Base-by-base conservation (phyloP, 768 basidiomycete genomes). In the Botryobasidium botryosum region DNA sequence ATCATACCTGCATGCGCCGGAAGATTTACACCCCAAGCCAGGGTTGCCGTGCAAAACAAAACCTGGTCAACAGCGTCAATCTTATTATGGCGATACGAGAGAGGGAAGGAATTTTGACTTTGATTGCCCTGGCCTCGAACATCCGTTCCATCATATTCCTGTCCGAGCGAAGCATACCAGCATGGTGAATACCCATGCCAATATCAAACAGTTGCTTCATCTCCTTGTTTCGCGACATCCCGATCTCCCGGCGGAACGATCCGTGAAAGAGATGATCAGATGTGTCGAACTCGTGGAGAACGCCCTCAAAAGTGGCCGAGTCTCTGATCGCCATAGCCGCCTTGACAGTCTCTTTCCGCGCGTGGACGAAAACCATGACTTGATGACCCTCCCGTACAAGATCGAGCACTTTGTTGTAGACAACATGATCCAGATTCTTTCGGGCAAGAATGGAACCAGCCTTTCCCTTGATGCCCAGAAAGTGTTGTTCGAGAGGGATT, bases 351-450 rank as follows among this genome's bases (percentile, higher is more conserved):
- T 97, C 94, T 63, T 94, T 97, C 25, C 94, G 73, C 12, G 94
- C 87, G 60, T 99, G 94, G 6, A 99, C 94, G 55, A 99, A 99
- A 1, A 99, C 91, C 91, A 99, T 97, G 49, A 94, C 88, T 60
- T 97, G 94, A 62, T 99, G 94, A 2, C 91, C 94, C 53, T 77
- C 72, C n/a, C 64, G 68, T 24, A 97, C 84, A 5, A 97, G 67
- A 27, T 83, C 80, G 3, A 79, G 71, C 17, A 97, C 88, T 62
- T 92, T 96, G 53, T 91, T 70, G 53, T 81, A 97, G 1, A 84
- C 78, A 21, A 87, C 86, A 21, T 66, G 65, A 59, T 99, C 94
- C 42, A 97, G 68, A 53, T 91, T 92, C 55, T 74, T 81, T 52
- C 75, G 76, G n/a, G 78, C 77, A 20, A 68, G 68, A 1, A 62